Base-by-base conservation (phyloP, 495 filamentous ascomycete genomes). In the Delitschia confertaspora region DNA sequence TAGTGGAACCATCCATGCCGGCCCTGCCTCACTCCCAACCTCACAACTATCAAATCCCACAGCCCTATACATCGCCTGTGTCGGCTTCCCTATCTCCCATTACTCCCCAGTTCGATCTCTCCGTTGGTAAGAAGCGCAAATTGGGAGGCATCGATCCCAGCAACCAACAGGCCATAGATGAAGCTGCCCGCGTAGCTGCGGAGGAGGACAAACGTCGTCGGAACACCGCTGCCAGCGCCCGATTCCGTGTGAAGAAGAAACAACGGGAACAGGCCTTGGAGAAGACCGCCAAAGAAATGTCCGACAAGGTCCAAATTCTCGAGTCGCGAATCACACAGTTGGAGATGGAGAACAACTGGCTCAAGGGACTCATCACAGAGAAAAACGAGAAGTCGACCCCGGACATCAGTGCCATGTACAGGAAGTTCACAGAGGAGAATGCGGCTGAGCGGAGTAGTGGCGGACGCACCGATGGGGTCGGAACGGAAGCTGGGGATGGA, bases 221-320 rank as follows among this genome's bases (percentile, higher is more conserved):
- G 48, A 98, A 98, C 65, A 98, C 91, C 0, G 91, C 91, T 25
- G 91, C 91, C 30, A 83, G 77, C 36, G 91, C 91, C 16, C 83
- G 91, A 40, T 98, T 98, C 76, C 83, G 91, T 43, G 78, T 93
- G 57, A 98, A 98, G 77, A 98, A 98, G 85, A 98, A 98, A 76
- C 85, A 93, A 66, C 84, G 91, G 40, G 91, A 98, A 68, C 84
- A 91, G 60, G 81, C 83, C 2, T 82, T 98, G 45, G 91, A 96
- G 68, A 80, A 80, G 42, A 78, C 78, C 33, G 83, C 91, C 45
- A 89, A 93, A 64, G 91, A 95, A 54, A 85, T 93, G 60, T 76
- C 74, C 6, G 89, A 94, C 25, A 88, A 88, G 66, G 83, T 93
- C 30, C 68, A 67, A 8, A 67, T 66, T 8, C 73, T 98, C 9